phyloP scores from a whole-genome alignment of 139 green algal genomes.

The Chlamydomonas schloesseri region DNA sequence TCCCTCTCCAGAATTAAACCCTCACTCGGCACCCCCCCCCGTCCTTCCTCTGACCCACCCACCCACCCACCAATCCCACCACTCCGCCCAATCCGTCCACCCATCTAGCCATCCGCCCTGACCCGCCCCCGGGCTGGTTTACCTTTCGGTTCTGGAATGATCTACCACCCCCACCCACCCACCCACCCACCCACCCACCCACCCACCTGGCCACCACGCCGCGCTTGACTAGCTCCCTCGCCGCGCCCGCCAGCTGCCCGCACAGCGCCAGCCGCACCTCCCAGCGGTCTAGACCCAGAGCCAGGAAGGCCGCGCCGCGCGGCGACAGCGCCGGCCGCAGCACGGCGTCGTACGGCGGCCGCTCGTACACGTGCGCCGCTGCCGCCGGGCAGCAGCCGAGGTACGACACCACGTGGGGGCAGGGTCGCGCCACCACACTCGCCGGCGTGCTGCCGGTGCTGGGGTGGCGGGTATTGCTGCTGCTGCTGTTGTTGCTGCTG shows the following conservation, averaged over 20 bases:
- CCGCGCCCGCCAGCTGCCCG: slow-evolving; percentile 7
- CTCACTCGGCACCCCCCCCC: no score
- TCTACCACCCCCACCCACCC: not conserved
- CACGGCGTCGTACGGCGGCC: not conserved
- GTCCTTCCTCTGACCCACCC: no score
- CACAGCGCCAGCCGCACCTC: slow-evolving; percentile 4
- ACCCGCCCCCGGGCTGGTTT: no score
- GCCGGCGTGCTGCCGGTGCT: no score
- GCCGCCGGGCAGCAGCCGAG: not conserved
- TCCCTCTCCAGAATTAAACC: no score
- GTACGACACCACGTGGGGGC: not conserved
- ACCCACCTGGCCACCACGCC: not conserved
- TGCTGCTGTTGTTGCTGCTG: no score
- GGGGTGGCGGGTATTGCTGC: no score
- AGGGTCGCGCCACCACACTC: not conserved
- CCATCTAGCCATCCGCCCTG: no score
- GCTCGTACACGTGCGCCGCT: slow-evolving; percentile 27
- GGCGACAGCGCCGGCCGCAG: not conserved
- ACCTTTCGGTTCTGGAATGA: no score
- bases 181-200: not conserved
- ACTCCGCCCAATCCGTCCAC: no score
- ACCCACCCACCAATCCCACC: no score
- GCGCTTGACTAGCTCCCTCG: not conserved
- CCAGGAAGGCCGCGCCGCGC: no score
- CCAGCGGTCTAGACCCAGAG: not conserved